Conservation (phyloP, 768 basidiomycete genomes). For the Kwoniella botswanensis region DNA sequence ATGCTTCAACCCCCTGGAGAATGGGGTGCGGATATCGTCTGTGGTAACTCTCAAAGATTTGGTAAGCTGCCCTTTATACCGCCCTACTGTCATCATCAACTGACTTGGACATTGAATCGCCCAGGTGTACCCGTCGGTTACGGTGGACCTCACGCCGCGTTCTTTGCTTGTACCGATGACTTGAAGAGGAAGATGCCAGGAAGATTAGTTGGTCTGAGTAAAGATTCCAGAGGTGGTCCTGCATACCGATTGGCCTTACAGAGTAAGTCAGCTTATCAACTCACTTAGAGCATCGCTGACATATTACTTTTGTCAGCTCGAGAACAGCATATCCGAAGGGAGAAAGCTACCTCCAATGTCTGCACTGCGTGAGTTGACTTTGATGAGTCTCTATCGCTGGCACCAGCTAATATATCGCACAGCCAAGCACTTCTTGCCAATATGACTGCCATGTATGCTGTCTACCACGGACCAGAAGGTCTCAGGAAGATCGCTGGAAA, state of each 20-base stretch:
- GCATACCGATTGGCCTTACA: slow-evolving; percentile 94
- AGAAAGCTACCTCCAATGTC: slow-evolving; percentile 98
- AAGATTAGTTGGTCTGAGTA: slow-evolving; percentile 86
- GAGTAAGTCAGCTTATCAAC: slow-evolving; percentile 65
- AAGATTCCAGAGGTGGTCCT: slow-evolving; percentile 78
- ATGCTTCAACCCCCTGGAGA: slow-evolving; percentile 94
- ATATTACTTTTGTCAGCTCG: slow-evolving; percentile 65
- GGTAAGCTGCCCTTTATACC: slow-evolving; percentile 60
- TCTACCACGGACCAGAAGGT: slow-evolving; percentile 92
- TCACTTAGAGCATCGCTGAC: slow-evolving; percentile 7
- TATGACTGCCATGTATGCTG: slow-evolving; percentile 95
- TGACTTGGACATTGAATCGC: not conserved
- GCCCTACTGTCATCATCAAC: not conserved
- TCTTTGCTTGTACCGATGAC: slow-evolving; percentile 90
- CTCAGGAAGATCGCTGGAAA: slow-evolving; percentile 82
- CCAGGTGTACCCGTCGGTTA: slow-evolving; percentile 86
- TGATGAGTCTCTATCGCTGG: not conserved
- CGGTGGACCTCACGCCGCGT: slow-evolving; percentile 95
- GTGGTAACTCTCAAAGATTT: slow-evolving; percentile 94
- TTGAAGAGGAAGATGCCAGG: slow-evolving; percentile 99
- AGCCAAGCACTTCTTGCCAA: slow-evolving; percentile 93
- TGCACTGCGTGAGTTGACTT: slow-evolving; percentile 71
- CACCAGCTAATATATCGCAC: not conserved
- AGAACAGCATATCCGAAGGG: slow-evolving; percentile 94
- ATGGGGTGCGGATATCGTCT: slow-evolving; percentile 96